These are phyloP conservation scores for Fragaria vesca DNA, from an alignment of 306 rosid species.

Conservation along the genomic window DNA sequence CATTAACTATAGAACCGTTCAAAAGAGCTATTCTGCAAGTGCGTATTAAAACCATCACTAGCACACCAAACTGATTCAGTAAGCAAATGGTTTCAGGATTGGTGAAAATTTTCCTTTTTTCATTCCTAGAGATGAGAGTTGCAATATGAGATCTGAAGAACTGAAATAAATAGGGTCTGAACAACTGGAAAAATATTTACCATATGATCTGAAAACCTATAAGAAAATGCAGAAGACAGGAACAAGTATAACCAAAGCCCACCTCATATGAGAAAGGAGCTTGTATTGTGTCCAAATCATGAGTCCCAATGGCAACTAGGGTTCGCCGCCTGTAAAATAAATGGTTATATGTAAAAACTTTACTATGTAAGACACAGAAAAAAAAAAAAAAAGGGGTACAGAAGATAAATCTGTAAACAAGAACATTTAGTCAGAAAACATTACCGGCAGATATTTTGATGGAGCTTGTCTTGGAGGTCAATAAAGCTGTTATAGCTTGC, in stretches of 20 bases:
- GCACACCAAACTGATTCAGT: background rate
- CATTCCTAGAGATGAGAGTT: background rate
- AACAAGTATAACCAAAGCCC: slow-evolving; percentile 19
- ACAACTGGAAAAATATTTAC: background rate
- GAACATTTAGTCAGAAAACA: slow-evolving; percentile 19
- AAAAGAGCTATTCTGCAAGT: background rate
- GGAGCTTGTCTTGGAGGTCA: slow-evolving; percentile 96
- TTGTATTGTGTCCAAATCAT: slow-evolving; percentile 80
- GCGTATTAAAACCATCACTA: background rate
- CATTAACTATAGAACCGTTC: background rate
- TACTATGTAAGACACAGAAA: background rate
- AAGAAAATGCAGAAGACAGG: slow-evolving; percentile 10
- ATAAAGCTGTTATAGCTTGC: slow-evolving; percentile 84
- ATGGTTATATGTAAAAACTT: slow-evolving; percentile 10
- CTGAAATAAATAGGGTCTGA: background rate
- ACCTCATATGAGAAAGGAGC: slow-evolving; percentile 96
- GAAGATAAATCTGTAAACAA: background rate
- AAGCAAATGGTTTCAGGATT: background rate
- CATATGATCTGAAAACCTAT: slow-evolving; percentile 4
- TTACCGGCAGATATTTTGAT: slow-evolving; percentile 94
- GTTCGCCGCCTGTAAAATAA: slow-evolving; percentile 68
- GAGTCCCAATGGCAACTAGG: slow-evolving; percentile 96
- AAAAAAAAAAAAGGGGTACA: background rate
- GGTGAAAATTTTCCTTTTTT: background rate
- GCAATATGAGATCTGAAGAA: slow-evolving; percentile 6